Percentiles rank a stretch among this genome's conserved stretches.
phyloP scores from a whole-genome alignment of 2,329 filamentous ascomycete genomes.

The Phyllachora maydis region DNA sequence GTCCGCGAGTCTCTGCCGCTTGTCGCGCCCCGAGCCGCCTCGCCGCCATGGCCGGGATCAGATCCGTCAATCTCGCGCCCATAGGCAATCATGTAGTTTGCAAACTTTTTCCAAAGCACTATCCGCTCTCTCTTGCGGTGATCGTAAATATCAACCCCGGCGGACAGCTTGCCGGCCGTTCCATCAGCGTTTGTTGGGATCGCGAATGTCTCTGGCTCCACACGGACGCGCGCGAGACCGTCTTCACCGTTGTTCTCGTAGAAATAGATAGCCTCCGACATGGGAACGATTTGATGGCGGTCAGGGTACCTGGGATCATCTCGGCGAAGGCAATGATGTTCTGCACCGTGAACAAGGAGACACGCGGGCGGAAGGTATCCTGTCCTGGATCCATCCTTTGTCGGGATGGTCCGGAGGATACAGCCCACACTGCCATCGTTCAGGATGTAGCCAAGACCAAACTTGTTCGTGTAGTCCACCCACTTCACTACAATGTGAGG shows the following conservation, averaged over 20 bases:
- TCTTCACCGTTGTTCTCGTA: conserved; percentile 49
- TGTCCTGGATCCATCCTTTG: conserved; percentile 24
- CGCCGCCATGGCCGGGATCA: no score
- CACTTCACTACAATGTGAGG: conserved; percentile 54
- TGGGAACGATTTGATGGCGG: conserved; percentile 40
- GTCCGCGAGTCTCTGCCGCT: no score
- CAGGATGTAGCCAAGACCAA: conserved; percentile 66
- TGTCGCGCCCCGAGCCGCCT: no score
- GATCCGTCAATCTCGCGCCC: conserved; percentile 49
- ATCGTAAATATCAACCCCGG: conserved; percentile 43
- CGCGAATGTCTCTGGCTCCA: conserved; percentile 41
- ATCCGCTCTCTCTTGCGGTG: conserved; percentile 45
- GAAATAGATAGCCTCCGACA: conserved; percentile 46
- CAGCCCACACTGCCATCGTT: conserved; percentile 67
- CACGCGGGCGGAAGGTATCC: conserved; percentile 46
- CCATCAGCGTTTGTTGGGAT: conserved; percentile 33
- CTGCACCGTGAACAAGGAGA: conserved; percentile 50
- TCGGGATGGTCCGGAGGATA: conserved; percentile 35
- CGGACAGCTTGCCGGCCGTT: conserved; percentile 36
- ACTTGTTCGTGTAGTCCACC: conserved; percentile 80
- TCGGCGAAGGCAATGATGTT: conserved; percentile 45
- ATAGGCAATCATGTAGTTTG: conserved; percentile 55
- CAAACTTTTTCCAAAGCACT: conserved; percentile 53
- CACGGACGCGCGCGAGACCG: conserved; percentile 41
- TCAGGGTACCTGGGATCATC: conserved; percentile 33